Base-by-base conservation (phyloP, 257 asterid genomes). In the Przewalskia tangutica region DNA sequence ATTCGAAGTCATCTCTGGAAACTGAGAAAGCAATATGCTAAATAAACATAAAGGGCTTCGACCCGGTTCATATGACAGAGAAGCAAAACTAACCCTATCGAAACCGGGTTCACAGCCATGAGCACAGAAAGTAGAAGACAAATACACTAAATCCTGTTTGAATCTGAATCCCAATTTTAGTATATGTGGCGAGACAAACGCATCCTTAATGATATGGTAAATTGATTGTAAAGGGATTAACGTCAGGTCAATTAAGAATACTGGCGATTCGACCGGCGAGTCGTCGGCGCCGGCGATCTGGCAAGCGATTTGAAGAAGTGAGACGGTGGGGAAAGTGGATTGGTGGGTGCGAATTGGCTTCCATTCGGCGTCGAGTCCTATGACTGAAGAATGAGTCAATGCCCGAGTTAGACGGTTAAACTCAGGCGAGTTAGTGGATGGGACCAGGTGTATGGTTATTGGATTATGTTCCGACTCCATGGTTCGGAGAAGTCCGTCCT, bases 341-440 rank as follows among this genome's bases (percentile, higher is more conserved):
- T 87, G 85, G 27, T 76, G 90, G 59, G 85, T 70, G 83, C 91
- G 92, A 46, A 90, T 84, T 79, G 98, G 97, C 86, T 94, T 94
- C 99, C 98, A 94, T 87, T 95, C 99, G 7, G 97, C 97, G 87
- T 95, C 99, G 87, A 95, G 94, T 3, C 92, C 97, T 85, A 94
- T 85, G 55, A 94, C 71, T 6, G 90, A 83, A 4, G 98, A 91
- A 80, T 86, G 95, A 85, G 90, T 86, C 76, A 95, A 84, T 56
- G 93, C 91, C 89, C 86, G 81, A 27, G 42, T 85, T 76, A 91
- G 85, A 71, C 83, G 91, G 76, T 86, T 71, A 87, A 95, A 92
- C 93, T 92, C 99, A 87, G 90, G 86, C 73, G 97, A 94, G 84
- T 91, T 83, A 65, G 54, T 51, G 8, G 93, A 85, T 81, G 88